Conservation (phyloP, 2,329 filamentous ascomycete genomes). For the Clonostachys sp. region DNA sequence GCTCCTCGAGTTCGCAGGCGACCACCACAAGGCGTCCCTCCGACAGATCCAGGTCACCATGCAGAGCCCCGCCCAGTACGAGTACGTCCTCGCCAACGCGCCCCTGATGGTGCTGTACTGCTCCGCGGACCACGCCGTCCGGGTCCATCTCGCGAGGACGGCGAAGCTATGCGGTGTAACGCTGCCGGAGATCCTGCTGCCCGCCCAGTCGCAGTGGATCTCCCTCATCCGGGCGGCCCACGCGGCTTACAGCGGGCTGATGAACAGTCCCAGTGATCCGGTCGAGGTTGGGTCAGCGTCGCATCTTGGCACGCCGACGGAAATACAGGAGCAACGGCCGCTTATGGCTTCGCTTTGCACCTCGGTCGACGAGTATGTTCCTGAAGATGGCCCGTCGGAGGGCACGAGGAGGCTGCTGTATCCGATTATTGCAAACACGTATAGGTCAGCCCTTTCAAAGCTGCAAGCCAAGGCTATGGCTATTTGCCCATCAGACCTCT, state of each 20-base stretch:
- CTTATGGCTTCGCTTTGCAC: too few relatives aligned
- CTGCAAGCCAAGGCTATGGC: too few relatives aligned
- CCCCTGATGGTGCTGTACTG: constrained; percentile 2
- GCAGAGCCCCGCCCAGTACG: constrained; percentile 18
- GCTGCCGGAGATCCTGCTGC: not conserved
- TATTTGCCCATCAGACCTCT: too few relatives aligned
- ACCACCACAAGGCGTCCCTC: constrained; percentile 29
- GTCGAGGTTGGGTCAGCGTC: too few relatives aligned
- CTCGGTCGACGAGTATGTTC: too few relatives aligned
- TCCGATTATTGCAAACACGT: too few relatives aligned
- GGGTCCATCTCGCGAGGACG: not conserved
- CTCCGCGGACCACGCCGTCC: constrained; percentile 1
- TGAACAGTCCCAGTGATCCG: too few relatives aligned
- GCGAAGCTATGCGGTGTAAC: not conserved
- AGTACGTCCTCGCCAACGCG: constrained; percentile 22
- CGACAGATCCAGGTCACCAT: constrained; percentile 26
- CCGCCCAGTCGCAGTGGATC: not conserved
- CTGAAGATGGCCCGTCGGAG: too few relatives aligned
- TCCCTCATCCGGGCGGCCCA: constrained; percentile 1
- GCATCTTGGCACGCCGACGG: too few relatives aligned
- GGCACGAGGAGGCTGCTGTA: too few relatives aligned
- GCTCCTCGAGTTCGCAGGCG: constrained; percentile 21
- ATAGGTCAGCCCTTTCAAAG: too few relatives aligned
- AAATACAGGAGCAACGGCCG: too few relatives aligned
- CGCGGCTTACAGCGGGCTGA: not conserved